Base-by-base conservation (phyloP, 1,284 basidiomycete species). In the Flammula alnicola region DNA sequence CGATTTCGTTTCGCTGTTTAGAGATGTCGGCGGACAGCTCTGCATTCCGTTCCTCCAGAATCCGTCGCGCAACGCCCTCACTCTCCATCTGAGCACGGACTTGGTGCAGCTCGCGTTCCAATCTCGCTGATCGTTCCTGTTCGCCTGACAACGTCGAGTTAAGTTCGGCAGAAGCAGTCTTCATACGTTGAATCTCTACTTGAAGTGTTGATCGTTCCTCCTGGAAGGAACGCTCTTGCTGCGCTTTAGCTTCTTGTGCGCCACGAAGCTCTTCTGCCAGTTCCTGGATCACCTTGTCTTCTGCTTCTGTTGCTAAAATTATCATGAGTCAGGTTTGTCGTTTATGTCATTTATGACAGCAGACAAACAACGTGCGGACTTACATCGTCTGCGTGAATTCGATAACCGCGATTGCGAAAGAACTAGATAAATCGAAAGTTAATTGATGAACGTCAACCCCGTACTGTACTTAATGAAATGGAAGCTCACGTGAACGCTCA, bases 261-360 rank as follows among this genome's bases (percentile, higher is more conserved):
- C 74, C 73, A 8, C 75, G 77, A 19, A 91, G 74, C 56, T 85
- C 82, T 43, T 86, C 79, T 11, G 81, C 71, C 3, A 91, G 71
- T 58, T 88, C 86, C 47, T 83, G 77, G 55, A 84, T 84, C n/a
- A 79, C 81, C 54, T 83, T 80, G 47, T 88, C 84, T 44, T 87
- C 84, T 4, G 77, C 81, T 63, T 88, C 86, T 4, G 80, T 77
- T 27, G 80, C 87, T 90, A n/a, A n/a, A n/a, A n/a, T n/a, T n/a
- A n/a, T n/a, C n/a, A n/a, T n/a, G n/a, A n/a, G n/a, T n/a, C n/a
- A n/a, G n/a, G n/a, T n/a, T n/a, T n/a, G n/a, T n/a, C n/a, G n/a
- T n/a, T n/a, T n/a, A n/a, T n/a, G n/a, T n/a, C n/a, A n/a, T n/a
- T n/a, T n/a, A n/a, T n/a, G n/a, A n/a, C n/a, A n/a, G n/a, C n/a